A percentile compares a stretch with the other conserved stretches of the same genome.
Conservation (phyloP, 1,139 yeast species). For the Pichia sp. region DNA sequence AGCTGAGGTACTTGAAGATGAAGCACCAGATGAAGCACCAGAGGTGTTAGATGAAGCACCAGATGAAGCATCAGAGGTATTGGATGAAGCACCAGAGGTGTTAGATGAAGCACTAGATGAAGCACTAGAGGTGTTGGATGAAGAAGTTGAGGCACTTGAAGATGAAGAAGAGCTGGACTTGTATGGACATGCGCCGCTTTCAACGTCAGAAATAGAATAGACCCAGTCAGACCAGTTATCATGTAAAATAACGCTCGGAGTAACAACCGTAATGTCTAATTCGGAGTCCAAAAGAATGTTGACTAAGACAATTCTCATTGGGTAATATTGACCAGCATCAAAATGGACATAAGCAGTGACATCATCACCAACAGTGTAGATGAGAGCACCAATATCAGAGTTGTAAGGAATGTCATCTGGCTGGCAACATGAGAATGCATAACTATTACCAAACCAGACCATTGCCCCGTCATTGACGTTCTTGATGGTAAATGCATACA, state of each 20-base stretch:
- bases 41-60: no score
- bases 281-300: constrained; percentile 2
- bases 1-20: no score
- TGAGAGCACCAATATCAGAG: neutral
- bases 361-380: constrained; percentile 2
- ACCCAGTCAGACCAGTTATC: constrained; percentile 12
- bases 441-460: constrained; percentile 21
- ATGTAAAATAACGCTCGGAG: constrained; percentile 6
- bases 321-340: constrained; percentile 17
- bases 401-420: constrained; percentile 7
- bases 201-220: constrained; percentile 3
- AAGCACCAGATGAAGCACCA: no score
- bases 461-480: constrained; percentile 24
- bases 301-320: constrained; percentile 20
- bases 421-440: constrained; percentile 25
- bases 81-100: no score
- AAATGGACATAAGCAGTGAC: constrained; percentile 12
- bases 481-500: constrained; percentile 18
- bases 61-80: no score
- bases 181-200: constrained; percentile 1
- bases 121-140: no score
- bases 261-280: constrained; percentile 8
- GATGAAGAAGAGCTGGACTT: neutral
- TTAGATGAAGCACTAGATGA: no score
- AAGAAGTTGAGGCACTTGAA: no score